Evolutionary conservation across 1,139 yeast genomes (phyloP).

Genomic region (Blastobotrys proliferans): DNA sequence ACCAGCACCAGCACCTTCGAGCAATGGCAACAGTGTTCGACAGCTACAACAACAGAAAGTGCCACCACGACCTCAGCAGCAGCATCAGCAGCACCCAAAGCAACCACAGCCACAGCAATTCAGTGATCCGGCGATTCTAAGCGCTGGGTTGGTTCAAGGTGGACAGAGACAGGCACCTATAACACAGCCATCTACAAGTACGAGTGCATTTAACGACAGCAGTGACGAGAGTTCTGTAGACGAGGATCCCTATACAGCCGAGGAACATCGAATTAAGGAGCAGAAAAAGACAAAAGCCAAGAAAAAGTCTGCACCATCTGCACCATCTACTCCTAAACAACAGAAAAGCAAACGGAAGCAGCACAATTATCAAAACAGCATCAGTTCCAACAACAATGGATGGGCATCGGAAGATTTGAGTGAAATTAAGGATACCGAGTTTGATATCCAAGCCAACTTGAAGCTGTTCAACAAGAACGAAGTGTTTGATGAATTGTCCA

Average conservation of each 20-base stretch:
- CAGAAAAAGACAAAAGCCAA: not conserved
- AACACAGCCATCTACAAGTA: no score
- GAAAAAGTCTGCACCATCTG: not conserved
- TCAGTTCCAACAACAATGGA: slow-evolving; percentile 19
- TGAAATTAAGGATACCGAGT: slow-evolving; percentile 48
- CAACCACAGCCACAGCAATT: slow-evolving; percentile 13
- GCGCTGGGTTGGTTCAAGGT: slow-evolving; percentile 20
- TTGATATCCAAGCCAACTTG: slow-evolving; percentile 81
- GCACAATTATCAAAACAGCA: slow-evolving; percentile 9
- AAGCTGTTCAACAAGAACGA: slow-evolving; percentile 77
- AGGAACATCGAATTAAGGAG: slow-evolving; percentile 13
- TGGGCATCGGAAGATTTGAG: slow-evolving; percentile 30
- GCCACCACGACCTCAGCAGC: slow-evolving; percentile 8
- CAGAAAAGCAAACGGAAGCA: slow-evolving; percentile 5
- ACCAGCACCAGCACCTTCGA: slow-evolving; percentile 10
- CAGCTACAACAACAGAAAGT: not conserved
- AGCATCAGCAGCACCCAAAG: slow-evolving; percentile 3
- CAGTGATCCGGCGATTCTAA: slow-evolving; percentile 31
- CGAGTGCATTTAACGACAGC: no score
- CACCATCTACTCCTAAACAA: not conserved
- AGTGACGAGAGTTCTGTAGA: slow-evolving; percentile 22
- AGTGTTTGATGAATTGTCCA: slow-evolving; percentile 73
- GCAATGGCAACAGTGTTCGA: not conserved
- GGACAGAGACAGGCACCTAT: no score
- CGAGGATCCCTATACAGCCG: slow-evolving; percentile 23